These are phyloP conservation scores for Saturnispora besseyi DNA, from an alignment of 805 yeast species.

Conservation along the genomic window DNA sequence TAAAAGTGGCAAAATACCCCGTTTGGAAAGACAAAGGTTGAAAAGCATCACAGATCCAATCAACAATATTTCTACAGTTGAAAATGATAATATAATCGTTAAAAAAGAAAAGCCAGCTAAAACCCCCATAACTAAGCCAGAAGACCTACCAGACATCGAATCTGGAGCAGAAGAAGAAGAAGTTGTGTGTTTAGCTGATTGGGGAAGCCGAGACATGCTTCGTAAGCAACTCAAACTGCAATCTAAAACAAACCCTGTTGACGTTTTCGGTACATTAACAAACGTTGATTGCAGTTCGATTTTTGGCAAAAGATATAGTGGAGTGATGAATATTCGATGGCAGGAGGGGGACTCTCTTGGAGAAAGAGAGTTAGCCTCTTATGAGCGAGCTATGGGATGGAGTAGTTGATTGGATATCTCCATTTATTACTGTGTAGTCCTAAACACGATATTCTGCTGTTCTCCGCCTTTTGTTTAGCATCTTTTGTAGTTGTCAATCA, in stretches of 20 bases:
- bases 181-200: constrained; percentile 16
- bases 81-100: not conserved
- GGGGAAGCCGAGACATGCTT: constrained; percentile 18
- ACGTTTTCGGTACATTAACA: constrained; percentile 21
- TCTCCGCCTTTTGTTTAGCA: not conserved
- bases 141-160: constrained; percentile 20
- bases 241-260: constrained; percentile 18
- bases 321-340: constrained; percentile 22
- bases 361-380: constrained; percentile 21
- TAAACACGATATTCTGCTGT: not conserved
- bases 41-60: not conserved
- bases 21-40: not conserved
- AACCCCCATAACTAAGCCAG: constrained; percentile 12
- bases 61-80: not conserved
- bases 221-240: constrained; percentile 17
- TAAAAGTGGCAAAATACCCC: not conserved
- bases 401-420: not conserved
- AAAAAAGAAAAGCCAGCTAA: not conserved
- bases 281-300: constrained; percentile 19
- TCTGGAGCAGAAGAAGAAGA: constrained; percentile 10
- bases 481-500: not conserved
- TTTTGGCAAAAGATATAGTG: constrained; percentile 18
- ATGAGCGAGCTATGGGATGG: constrained; percentile 24
- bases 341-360: constrained; percentile 17
- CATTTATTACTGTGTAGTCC: not conserved